Base-by-base conservation (phyloP, 495 filamentous ascomycete genomes). In the Annulohypoxylon nitens region DNA sequence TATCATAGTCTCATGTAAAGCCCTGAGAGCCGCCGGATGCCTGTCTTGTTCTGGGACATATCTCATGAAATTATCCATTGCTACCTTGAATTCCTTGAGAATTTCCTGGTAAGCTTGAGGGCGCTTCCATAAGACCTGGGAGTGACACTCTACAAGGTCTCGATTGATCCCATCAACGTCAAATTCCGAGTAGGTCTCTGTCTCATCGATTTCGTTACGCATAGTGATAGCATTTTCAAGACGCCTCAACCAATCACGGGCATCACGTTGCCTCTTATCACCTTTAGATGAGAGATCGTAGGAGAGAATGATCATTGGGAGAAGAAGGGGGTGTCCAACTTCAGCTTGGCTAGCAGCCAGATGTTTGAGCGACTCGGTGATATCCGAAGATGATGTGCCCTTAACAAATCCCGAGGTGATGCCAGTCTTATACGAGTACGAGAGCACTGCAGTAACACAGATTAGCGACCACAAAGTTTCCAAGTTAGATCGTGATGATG, bases 201-300 rank as follows among this genome's bases (percentile, higher is more conserved):
- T 81, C 69, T 83, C 81, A 11, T 82, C 81, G 33, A 87, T 85
- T 74, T 87, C 87, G 26, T 79, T 79, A 23, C 87, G 85, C 86
- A 88, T 83, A 64, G 83, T 85, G 39, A 88, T 82, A n/a, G 86
- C 87, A 75, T 88, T 83, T 74, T 88, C 87, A 55, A 88, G 83
- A 41, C 79, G 75, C 50, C 87, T 80, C 64, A 88, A 75, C 87
- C 87, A 88, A 70, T 88, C 85, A 47, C 87, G 82, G 18, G 85
- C 83, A 4, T 86, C 81, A 59, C 87, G 85, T 78, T 88, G 87
- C 68, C 85, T 87, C 73, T 82, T 80, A 66, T 88, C 87, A 53
- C 81, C 83, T 57, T 80, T 82, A 26, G 61, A 70, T 45, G 78
- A 81, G 11, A 88, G 76, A 57, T 88, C 86, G 57, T 86, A 84